Evolutionary conservation across 1,284 basidiomycete genomes (phyloP), one percentile per base, ranked within the genome.

Genomic region (Ceratobasidium sp.): DNA sequence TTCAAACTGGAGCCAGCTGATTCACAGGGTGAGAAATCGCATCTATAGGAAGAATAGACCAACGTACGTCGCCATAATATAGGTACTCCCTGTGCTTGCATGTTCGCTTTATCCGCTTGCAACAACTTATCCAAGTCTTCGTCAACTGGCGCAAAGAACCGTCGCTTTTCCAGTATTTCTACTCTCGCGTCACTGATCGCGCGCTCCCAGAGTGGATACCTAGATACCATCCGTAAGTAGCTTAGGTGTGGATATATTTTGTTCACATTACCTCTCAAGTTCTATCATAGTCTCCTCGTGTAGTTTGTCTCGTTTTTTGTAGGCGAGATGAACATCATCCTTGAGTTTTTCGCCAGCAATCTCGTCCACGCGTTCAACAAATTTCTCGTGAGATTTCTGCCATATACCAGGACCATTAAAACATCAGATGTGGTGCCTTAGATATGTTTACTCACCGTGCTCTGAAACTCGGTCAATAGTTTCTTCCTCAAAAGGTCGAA

Each of bases 341-440:
- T 72, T 60, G 27, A 72, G 24, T 29, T 72, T 72, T 44, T 72
- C 67, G 15, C 67, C 45, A 41, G 56, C 67, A 50, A 72, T 72
- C 8, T 72, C 67, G n/a, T 72, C 67, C 29, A 72, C 67, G 22
- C 67, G 67, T 22, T 72, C 67, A 14, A 72, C 7, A 27, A 72
- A 72, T 36, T 72, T 72, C 47, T 72, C 67, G n/a, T 72, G 67
- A 50, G 67, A 72, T 72, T 72, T 72, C 67, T 72, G 31, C 45
- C 11, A 27, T 33, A 56, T 3, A 22, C 24, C 7, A 15, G 33
- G 15, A 50, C 22, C 22, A 24, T 24, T 3, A 56, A 15, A 17
- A 33, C 15, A 11, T 41, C 44, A 7, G 19, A 24, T 0, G 17
- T n/a, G 17, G 36, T 41, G 36, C 36, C 36, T 41, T 11, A 11